A percentile compares a stretch with the other conserved stretches of the same genome.
Evolutionary conservation across 164 flowering plant genomes (phyloP).

Genomic region (Aristolochia contorta): DNA sequence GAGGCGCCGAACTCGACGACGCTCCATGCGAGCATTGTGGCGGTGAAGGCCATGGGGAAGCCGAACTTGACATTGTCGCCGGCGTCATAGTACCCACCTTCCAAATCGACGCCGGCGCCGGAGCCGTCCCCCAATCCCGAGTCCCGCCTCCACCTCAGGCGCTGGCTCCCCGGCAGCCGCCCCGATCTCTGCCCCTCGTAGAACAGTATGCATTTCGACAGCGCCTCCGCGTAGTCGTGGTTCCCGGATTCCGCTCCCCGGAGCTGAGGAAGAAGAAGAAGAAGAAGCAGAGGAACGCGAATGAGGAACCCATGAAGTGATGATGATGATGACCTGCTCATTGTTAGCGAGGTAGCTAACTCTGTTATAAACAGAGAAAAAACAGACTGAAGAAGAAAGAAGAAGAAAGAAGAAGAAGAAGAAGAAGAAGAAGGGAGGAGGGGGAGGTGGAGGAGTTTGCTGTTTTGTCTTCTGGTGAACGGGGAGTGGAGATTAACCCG

Average conservation of each 20-base stretch:
- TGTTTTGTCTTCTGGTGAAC: constrained; percentile 3
- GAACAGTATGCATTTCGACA: constrained; percentile 66
- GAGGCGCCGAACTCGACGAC: constrained; percentile 71
- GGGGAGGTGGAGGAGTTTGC: background rate
- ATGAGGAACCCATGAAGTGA: constrained; percentile 1
- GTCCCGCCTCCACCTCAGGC: constrained; percentile 54
- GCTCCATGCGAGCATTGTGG: constrained; percentile 90
- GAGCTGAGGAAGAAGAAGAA: constrained; percentile 5
- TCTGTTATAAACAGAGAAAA: background rate
- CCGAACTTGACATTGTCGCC: constrained; percentile 88
- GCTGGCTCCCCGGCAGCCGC: constrained; percentile 52
- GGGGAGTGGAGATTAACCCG: background rate
- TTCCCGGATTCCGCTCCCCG: background rate
- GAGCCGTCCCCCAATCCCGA: constrained; percentile 81
- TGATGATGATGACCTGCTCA: background rate
- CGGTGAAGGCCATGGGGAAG: constrained; percentile 92
- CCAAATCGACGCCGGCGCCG: constrained; percentile 36
- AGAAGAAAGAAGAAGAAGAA: background rate
- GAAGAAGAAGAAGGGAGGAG: background rate
- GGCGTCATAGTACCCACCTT: constrained; percentile 96
- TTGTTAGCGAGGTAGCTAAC: no score
- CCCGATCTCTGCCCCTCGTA: constrained; percentile 95
- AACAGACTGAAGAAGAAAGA: background rate
- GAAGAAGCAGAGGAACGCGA: constrained; percentile 6
- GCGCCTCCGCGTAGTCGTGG: constrained; percentile 66